phyloP scores from a whole-genome alignment of 2,329 filamentous ascomycete species.

The Ophiostoma sp. region DNA sequence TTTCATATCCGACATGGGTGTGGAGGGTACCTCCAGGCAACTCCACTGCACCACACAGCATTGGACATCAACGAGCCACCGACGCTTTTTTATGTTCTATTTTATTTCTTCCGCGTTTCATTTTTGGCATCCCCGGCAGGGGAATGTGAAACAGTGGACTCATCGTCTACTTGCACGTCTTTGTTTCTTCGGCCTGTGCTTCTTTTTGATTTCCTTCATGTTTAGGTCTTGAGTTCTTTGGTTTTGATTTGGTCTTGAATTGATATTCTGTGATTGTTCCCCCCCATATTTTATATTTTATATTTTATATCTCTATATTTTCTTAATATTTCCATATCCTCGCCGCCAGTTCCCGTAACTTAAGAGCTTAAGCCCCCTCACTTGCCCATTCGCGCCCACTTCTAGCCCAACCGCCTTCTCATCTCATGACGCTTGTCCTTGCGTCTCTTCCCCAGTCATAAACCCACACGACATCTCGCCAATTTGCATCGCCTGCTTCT shows the following conservation, averaged over 20 bases:
- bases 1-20: not conserved
- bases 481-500: not conserved
- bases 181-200: not conserved
- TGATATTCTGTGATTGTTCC: not conserved
- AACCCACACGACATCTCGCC: slow-evolving; percentile 13
- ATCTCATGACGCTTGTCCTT: slow-evolving; percentile 11
- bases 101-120: slow-evolving; percentile 7
- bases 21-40: not conserved
- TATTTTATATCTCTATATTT: not conserved
- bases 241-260: not conserved
- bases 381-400: slow-evolving; percentile 1
- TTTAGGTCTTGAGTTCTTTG: not conserved
- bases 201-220: not conserved
- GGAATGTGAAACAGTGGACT: slow-evolving; percentile 15
- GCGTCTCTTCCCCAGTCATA: not conserved
- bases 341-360: not conserved
- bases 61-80: slow-evolving; percentile 12
- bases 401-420: slow-evolving; percentile 2
- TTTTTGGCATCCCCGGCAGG: not conserved
- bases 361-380: not conserved
- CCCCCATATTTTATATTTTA: not conserved
- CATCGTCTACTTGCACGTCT: not conserved
- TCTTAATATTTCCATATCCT: not conserved
- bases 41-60: slow-evolving; percentile 13
- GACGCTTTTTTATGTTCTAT: not conserved